A percentile compares a stretch with the other conserved stretches of the same genome.
Conservation (phyloP, 2,329 filamentous ascomycete genomes). For the Colletotrichum melonis region DNA sequence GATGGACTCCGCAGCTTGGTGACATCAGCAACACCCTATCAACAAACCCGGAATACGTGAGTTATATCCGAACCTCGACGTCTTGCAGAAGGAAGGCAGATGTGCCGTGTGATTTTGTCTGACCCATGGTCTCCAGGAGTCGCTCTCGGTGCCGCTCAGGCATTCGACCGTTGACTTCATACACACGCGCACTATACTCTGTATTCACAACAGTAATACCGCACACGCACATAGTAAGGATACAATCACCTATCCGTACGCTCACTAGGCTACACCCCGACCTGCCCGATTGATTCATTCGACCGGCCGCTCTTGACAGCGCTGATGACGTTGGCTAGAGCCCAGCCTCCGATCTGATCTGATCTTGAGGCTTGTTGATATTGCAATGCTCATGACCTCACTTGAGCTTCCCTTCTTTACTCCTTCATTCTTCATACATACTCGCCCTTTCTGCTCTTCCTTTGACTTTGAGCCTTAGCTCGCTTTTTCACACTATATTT, state of each 20-base stretch:
- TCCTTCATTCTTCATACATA: constrained; percentile 25
- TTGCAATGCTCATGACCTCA: neutral
- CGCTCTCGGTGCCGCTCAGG: neutral
- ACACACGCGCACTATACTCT: too few relatives aligned
- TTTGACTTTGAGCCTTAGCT: constrained; percentile 16
- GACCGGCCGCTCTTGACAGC: constrained; percentile 10
- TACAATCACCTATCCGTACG: neutral
- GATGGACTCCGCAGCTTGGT: constrained; percentile 28
- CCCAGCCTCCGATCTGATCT: constrained; percentile 11
- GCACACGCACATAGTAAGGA: neutral
- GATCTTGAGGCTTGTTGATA: constrained; percentile 1
- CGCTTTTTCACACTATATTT: constrained; percentile 28
- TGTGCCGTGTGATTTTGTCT: neutral
- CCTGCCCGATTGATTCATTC: constrained; percentile 11
- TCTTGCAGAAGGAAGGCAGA: neutral
- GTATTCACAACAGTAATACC: too few relatives aligned
- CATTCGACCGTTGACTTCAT: neutral
- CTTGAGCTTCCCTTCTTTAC: neutral
- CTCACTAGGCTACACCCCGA: constrained; percentile 4
- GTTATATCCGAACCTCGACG: constrained; percentile 2
- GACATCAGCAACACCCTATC: constrained; percentile 13
- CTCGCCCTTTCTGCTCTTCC: neutral
- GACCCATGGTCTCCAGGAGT: neutral
- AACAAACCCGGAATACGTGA: neutral
- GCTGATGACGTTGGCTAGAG: constrained; percentile 19